Base-by-base conservation (phyloP, 441 rosid genomes). In the Gossypium gossypioides region DNA sequence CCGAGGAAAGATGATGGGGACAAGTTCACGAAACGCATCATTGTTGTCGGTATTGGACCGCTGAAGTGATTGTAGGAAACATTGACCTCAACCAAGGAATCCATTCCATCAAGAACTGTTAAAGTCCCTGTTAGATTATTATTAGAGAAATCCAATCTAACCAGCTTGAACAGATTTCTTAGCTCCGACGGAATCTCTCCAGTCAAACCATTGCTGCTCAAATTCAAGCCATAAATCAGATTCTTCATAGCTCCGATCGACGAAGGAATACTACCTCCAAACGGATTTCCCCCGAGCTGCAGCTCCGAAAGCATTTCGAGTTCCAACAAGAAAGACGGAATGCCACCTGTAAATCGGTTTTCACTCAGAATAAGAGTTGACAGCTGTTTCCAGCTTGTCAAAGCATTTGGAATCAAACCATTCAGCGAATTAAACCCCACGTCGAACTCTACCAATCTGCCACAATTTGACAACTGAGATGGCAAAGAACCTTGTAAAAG, bases 221-320 rank as follows among this genome's bases (percentile, higher is more conserved):
- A 84, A 77, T 91, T 87, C 80, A 93, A 75, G 19, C 55, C 80
- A 72, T 91, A 93, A 3, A 51, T 82, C 72, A 93, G 83, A 25
- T 66, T 61, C 77, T 16, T 51, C 74, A 88, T 57, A 0, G 76
- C 81, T 56, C 96, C 92, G 12, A 93, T 80, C 0, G 78, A 86
- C 1, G 87, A 64, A 27, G 93, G 94, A 73, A 93, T 88, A 79
- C 80, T 82, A 24, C 98, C 96, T 48, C 86, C 87, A 2, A 93
- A 80, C 27, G 46, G 59, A 76, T 91, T 93, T 69, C 84, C 89
- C 61, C 90, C 97, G 32, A 91, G 60, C 73, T 79, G 85, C 13
- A 91, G 83, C 78, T 80, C 84, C n/a, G 81, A 55, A 10, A 91
- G 86, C 78, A 54, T 75, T 40, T 74, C 75, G 19, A 91, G 77